These are phyloP conservation scores for Mycena polygramma DNA, from an alignment of 768 basidiomycete genomes.

Conservation along the genomic window DNA sequence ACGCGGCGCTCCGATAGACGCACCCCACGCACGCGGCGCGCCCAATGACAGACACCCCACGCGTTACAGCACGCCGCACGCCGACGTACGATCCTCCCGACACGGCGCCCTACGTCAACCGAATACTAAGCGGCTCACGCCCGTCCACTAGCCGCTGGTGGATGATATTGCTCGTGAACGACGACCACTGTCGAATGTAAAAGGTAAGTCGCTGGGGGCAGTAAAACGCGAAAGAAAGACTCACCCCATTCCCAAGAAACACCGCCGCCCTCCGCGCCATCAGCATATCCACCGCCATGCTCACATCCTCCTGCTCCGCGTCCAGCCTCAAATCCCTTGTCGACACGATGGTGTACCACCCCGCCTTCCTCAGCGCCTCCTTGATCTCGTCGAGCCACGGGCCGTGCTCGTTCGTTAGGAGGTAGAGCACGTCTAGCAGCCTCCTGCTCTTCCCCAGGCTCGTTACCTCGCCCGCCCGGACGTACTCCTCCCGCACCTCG, in stretches of 20 bases:
- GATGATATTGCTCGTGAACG: slow-evolving; percentile 42
- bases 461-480: slow-evolving; percentile 7
- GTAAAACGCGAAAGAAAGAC: too few species aligned
- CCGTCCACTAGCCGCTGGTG: slow-evolving; percentile 41
- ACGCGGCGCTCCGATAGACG: too few species aligned
- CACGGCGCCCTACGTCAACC: too few species aligned
- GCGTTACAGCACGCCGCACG: too few species aligned
- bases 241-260: slow-evolving; percentile 58
- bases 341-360: slow-evolving; percentile 50
- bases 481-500: slow-evolving; percentile 36
- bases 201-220: too few species aligned
- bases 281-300: slow-evolving; percentile 56
- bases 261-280: slow-evolving; percentile 53
- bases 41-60: too few species aligned
- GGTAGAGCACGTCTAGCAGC: slow-evolving; percentile 26
- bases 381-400: slow-evolving; percentile 49
- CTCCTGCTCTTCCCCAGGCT: not conserved
- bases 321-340: slow-evolving; percentile 50
- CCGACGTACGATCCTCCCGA: too few species aligned
- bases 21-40: too few species aligned
- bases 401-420: slow-evolving; percentile 54
- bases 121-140: slow-evolving; percentile 19
- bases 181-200: slow-evolving; percentile 39
- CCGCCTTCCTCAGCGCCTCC: slow-evolving; percentile 43
- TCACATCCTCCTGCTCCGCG: slow-evolving; percentile 51